A percentile compares a stretch with the other conserved stretches of the same genome.
Evolutionary conservation across 345 rosid genomes (phyloP).

Genomic region (Brassica incana): DNA sequence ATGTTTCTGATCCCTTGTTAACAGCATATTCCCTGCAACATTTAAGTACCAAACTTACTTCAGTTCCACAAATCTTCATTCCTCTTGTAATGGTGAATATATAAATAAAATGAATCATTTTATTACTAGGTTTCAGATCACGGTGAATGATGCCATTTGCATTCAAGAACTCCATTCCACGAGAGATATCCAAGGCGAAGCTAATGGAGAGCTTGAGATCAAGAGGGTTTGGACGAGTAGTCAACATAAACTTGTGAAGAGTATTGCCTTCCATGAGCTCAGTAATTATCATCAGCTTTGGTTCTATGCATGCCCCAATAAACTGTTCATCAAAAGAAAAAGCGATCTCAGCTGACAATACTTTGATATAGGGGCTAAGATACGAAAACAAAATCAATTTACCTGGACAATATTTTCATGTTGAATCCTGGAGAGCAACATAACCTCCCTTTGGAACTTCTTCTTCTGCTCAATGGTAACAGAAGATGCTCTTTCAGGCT

Average conservation of each 20-base stretch:
- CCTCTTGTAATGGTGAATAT: neutral
- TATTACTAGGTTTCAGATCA: slow-evolving; percentile 66
- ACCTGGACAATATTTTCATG: slow-evolving; percentile 71
- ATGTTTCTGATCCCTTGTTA: slow-evolving; percentile 51
- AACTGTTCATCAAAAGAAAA: slow-evolving; percentile 43
- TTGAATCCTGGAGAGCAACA: slow-evolving; percentile 49
- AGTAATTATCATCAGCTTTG: slow-evolving; percentile 58
- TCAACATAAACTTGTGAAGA: slow-evolving; percentile 61
- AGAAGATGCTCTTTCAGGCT: slow-evolving; percentile 43
- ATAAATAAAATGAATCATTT: slow-evolving; percentile 9
- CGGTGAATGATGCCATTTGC: slow-evolving; percentile 78
- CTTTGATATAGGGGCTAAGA: neutral
- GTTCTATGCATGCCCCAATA: slow-evolving; percentile 61
- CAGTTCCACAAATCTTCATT: neutral
- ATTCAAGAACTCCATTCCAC: slow-evolving; percentile 75
- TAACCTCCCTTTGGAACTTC: slow-evolving; percentile 67
- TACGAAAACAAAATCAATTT: neutral
- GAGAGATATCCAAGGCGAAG: slow-evolving; percentile 61
- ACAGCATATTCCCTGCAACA: slow-evolving; percentile 62
- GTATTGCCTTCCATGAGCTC: slow-evolving; percentile 62
- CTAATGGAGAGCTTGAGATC: slow-evolving; percentile 49
- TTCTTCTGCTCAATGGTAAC: slow-evolving; percentile 46
- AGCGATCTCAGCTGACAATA: slow-evolving; percentile 9
- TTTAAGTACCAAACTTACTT: neutral
- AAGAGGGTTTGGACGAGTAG: slow-evolving; percentile 53